Base-by-base conservation (phyloP, 192 early-diverging fungal genomes). In the Irineochytrium annulatum region DNA sequence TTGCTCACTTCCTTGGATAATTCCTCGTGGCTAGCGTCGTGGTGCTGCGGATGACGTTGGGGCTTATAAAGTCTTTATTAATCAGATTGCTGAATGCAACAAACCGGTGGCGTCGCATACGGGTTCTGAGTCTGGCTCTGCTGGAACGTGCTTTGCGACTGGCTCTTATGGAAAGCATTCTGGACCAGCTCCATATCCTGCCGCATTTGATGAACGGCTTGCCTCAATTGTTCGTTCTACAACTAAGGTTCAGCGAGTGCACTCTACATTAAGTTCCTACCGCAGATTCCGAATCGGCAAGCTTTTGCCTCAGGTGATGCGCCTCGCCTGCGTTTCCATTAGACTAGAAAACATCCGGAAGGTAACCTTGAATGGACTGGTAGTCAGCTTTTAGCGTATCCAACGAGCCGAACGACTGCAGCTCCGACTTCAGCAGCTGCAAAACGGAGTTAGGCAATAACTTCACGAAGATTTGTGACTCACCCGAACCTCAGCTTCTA, bases 161-260 rank as follows among this genome's bases (percentile, higher is more conserved):
- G 32, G 2, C 30, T n/a, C 27, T 55, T 16, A 35, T n/a, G 16
- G 14, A 26, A 14, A 34, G 43, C 43, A 43, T 5, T 27, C 3
- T 45, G 64, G 59, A n/a, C 63, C 45, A 27, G 37, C 20, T 75
- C 65, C 66, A 75, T 71, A 39, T 75, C 74, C 3, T 35, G 24
- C 24, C 74, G 62, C 74, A 75, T 75, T 62, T 75, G 65, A 20
- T 58, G 46, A 30, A 75, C 68, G 6, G 71, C 58, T 0, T 27
- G 35, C 19, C 19, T 49, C 3, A 75, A 37, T 11, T 68, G 59
- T 2, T 11, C 53, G 58, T 75, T 74, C 60, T 74, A 29, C 13
- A 34, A 31, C 14, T n/a, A 34, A 28, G 37, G 51, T 32, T 65
- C 13, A 20, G 27, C 16, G 31, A 32, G 17, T 41, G 55, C 4